Evolutionary conservation across 768 basidiomycete species (phyloP).

Genomic region (Clathrus columnatus): DNA sequence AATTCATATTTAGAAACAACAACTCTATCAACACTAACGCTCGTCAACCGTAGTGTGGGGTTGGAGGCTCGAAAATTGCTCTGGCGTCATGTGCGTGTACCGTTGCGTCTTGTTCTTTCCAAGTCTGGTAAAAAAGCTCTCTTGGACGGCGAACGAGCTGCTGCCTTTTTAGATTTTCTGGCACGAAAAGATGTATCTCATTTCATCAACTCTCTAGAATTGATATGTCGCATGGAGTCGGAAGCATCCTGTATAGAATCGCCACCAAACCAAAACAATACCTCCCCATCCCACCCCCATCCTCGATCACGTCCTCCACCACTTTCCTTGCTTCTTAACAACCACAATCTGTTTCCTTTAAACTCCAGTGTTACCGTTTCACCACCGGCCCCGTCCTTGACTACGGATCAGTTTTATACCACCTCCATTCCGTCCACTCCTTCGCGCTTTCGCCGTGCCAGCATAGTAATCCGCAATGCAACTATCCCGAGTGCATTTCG

Average conservation of each 20-base stretch:
- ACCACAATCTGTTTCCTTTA: background rate
- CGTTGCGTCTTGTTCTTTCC: background rate
- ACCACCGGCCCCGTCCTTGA: background rate
- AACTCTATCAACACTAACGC: background rate
- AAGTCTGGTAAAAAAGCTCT: background rate
- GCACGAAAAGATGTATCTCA: background rate
- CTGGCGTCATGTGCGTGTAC: background rate
- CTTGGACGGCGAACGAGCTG: background rate
- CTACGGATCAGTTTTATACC: background rate
- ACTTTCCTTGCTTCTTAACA: background rate
- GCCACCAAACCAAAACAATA: background rate
- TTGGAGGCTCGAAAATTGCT: background rate
- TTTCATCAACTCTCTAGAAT: constrained; percentile 3
- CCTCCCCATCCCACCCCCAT: background rate
- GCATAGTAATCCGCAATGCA: background rate
- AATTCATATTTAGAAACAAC: background rate
- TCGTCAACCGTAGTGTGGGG: background rate
- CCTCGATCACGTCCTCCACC: background rate
- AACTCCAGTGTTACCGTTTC: background rate
- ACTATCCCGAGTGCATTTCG: background rate
- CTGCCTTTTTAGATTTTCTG: background rate
- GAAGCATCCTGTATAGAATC: background rate
- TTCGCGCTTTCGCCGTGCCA: background rate
- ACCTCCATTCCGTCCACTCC: background rate
- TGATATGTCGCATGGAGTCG: background rate